phyloP scores from a whole-genome alignment of 306 rosid genomes.

The Cucurbita maxima region DNA sequence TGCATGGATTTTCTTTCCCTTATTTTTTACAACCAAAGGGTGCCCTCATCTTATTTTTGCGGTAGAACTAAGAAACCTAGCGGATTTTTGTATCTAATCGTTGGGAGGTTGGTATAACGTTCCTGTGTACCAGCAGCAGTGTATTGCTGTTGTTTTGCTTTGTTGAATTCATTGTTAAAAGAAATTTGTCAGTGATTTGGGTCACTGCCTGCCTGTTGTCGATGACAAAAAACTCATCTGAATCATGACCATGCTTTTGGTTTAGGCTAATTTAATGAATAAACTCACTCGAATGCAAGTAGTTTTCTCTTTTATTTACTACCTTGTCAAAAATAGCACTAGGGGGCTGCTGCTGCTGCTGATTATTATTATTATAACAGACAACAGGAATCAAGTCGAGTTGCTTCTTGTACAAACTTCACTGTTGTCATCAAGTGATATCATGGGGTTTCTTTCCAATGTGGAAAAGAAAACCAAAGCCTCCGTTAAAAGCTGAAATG shows the following conservation, averaged over 20 bases:
- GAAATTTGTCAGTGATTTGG: neutral
- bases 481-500: neutral
- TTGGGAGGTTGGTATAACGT: neutral
- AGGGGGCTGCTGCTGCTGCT: neutral
- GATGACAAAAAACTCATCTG: neutral
- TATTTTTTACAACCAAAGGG: neutral
- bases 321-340: neutral
- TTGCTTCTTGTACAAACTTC: neutral
- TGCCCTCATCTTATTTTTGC: neutral
- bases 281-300: neutral
- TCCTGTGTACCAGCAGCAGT: neutral
- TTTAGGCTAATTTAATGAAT: neutral
- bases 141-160: neutral
- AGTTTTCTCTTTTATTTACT: too few relatives aligned
- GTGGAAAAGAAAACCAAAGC: neutral
- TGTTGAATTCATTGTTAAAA: neutral
- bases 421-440: neutral
- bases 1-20: neutral
- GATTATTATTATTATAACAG: neutral
- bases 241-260: neutral
- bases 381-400: neutral
- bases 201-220: neutral
- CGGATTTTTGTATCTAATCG: constrained; percentile 1
- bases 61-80: neutral
- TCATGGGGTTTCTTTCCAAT: neutral